A percentile compares a stretch with the other conserved stretches of the same genome.
These are phyloP conservation scores for Areca catechu DNA, from an alignment of 176 grass and related monocot species.

Conservation along the genomic window DNA sequence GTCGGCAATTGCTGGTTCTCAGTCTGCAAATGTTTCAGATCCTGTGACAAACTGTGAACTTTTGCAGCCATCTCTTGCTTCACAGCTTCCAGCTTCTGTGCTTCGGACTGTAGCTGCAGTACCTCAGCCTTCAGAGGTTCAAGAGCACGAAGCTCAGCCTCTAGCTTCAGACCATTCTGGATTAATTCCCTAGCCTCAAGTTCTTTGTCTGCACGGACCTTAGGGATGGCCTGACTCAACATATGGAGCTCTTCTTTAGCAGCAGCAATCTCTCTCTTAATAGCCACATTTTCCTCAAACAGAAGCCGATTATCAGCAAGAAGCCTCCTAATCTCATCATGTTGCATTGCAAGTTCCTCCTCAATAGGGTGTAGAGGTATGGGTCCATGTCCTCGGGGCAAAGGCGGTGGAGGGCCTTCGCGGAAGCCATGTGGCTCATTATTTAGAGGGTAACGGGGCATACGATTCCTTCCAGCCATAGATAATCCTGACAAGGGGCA, in stretches of 20 bases:
- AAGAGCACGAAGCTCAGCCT: conserved; percentile 29
- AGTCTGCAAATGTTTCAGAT: conserved; percentile 27
- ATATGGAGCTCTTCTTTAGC: conserved; percentile 26
- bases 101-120: conserved; percentile 21
- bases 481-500: conserved; percentile 4
- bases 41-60: conserved; percentile 20
- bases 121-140: conserved; percentile 20
- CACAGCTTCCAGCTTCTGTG: conserved; percentile 14
- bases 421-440: conserved; percentile 20
- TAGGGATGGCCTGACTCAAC: conserved; percentile 34
- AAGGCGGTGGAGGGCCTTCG: conserved; percentile 11
- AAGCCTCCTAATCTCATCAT: conserved; percentile 29
- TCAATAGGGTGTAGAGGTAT: conserved; percentile 10
- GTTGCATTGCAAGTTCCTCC: conserved; percentile 23
- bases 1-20: conserved; percentile 31
- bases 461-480: conserved; percentile 46
- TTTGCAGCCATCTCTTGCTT: conserved; percentile 27
- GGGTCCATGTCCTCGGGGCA: conserved; percentile 14
- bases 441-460: conserved; percentile 10
- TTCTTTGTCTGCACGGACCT: conserved; percentile 35
- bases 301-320: conserved; percentile 21
- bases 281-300: conserved; percentile 25
- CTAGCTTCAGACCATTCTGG: conserved; percentile 31
- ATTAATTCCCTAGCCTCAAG: conserved; percentile 32
- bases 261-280: conserved; percentile 25